Conservation (phyloP, 148 eudicot genomes). For the Beta vulgaris region DNA sequence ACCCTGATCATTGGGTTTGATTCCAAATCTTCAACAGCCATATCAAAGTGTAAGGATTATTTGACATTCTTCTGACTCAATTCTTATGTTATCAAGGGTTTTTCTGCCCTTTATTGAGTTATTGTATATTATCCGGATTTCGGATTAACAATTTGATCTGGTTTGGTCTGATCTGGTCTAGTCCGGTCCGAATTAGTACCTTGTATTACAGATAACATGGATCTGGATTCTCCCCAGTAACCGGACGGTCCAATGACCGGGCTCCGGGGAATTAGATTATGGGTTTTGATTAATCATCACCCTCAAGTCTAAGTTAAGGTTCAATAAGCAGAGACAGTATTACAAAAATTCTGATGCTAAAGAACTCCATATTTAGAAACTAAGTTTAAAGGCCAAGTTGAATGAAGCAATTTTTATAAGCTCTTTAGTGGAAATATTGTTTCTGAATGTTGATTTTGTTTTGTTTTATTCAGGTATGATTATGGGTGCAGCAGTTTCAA, state of each 20-base stretch:
- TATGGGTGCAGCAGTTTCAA: constrained; percentile 58
- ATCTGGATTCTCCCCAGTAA: not conserved
- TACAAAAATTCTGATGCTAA: not conserved
- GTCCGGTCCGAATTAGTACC: constrained; percentile 1
- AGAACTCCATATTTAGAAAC: not conserved
- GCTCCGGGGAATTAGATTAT: too few species aligned
- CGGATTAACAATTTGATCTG: not conserved
- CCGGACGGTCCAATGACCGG: too few species aligned
- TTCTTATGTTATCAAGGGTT: not conserved
- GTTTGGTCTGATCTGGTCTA: too few species aligned
- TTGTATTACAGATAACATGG: not conserved
- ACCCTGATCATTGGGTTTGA: constrained; percentile 46
- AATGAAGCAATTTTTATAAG: not conserved
- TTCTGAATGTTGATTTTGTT: not conserved
- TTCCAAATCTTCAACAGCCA: constrained; percentile 47
- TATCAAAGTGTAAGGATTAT: constrained; percentile 38
- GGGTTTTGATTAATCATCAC: too few species aligned
- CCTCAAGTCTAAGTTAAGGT: too few species aligned
- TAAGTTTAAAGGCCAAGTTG: not conserved
- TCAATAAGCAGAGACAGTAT: too few species aligned
- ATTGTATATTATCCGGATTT: not conserved
- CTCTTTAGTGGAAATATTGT: not conserved
- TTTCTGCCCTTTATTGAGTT: not conserved
- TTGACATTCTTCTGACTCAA: not conserved
- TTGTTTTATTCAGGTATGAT: constrained; percentile 61